A percentile compares a stretch with the other conserved stretches of the same genome.
Evolutionary conservation across 208 protist genomes (phyloP).

Genomic region (Trypanosoma lewisi): DNA sequence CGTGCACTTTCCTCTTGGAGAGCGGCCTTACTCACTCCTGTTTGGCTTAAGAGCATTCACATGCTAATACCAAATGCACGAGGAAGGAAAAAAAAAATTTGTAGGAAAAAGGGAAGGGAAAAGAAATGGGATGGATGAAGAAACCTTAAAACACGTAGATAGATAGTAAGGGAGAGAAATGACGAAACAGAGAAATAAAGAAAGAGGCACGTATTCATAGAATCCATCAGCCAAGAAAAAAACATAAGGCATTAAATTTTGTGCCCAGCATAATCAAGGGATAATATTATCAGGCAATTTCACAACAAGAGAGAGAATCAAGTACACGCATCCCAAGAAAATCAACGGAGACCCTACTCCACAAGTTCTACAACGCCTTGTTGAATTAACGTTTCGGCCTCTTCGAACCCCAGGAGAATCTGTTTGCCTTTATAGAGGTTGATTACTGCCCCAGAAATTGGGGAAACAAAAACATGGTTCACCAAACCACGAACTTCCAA

Average conservation of each 20-base stretch:
- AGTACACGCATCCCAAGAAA: background rate
- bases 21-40: slow-evolving; percentile 36
- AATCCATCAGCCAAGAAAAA: no score
- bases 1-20: slow-evolving; percentile 42
- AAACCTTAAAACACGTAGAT: no score
- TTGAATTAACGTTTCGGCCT: slow-evolving; percentile 80
- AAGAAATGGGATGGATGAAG: no score
- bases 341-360: slow-evolving; percentile 1
- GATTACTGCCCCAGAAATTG: slow-evolving; percentile 63
- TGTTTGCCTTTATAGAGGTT: slow-evolving; percentile 78
- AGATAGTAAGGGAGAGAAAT: background rate
- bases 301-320: no score
- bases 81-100: background rate
- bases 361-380: slow-evolving; percentile 77
- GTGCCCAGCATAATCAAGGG: background rate
- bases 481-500: slow-evolving; percentile 72
- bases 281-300: no score
- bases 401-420: slow-evolving; percentile 72
- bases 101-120: background rate
- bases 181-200: background rate
- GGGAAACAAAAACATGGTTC: slow-evolving; percentile 74
- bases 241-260: background rate
- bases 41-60: slow-evolving; percentile 34
- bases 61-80: background rate
- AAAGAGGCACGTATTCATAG: background rate